Percentiles rank a stretch among this genome's conserved stretches.
Conservation (phyloP, 768 basidiomycete genomes). For the Phlebiopsis flavidoalba region DNA sequence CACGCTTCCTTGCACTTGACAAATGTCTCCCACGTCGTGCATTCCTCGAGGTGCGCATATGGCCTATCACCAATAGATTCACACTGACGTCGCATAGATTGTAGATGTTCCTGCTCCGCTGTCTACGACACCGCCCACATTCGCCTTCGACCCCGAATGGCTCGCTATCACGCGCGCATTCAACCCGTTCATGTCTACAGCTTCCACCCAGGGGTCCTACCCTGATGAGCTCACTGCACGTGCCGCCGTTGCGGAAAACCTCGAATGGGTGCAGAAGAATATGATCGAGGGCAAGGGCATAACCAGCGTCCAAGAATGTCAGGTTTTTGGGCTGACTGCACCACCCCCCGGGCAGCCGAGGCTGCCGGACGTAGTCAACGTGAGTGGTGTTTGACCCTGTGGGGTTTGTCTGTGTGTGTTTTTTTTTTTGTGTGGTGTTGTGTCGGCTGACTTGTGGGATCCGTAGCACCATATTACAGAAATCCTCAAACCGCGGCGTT, state of each 20-base stretch:
- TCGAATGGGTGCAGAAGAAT: conserved; percentile 68
- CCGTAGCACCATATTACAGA: conserved; percentile 66
- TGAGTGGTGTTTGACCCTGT: conserved; percentile 22
- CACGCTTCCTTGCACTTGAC: conserved; percentile 85
- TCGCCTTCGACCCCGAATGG: conserved; percentile 89
- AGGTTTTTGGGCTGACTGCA: conserved; percentile 66
- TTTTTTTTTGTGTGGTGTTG: no score
- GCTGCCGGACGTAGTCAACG: conserved; percentile 30
- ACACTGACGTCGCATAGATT: conserved; percentile 39
- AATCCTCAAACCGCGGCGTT: conserved; percentile 91
- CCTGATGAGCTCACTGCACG: conserved; percentile 51
- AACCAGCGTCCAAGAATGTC: conserved; percentile 48
- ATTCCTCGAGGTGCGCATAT: conserved; percentile 65
- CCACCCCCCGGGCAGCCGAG: conserved; percentile 41
- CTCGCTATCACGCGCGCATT: conserved; percentile 89
- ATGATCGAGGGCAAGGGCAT: conserved; percentile 20
- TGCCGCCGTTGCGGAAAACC: conserved; percentile 50
- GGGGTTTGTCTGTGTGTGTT: no score
- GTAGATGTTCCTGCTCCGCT: conserved; percentile 39
- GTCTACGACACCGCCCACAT: conserved; percentile 20
- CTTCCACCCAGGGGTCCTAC: conserved; percentile 44
- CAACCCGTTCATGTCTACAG: conserved; percentile 66
- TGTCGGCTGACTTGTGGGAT: not conserved
- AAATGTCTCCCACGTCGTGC: conserved; percentile 73
- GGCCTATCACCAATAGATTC: not conserved